Conservation (phyloP, 2,329 filamentous ascomycete species). For the Pseudocercospora crystallina region DNA sequence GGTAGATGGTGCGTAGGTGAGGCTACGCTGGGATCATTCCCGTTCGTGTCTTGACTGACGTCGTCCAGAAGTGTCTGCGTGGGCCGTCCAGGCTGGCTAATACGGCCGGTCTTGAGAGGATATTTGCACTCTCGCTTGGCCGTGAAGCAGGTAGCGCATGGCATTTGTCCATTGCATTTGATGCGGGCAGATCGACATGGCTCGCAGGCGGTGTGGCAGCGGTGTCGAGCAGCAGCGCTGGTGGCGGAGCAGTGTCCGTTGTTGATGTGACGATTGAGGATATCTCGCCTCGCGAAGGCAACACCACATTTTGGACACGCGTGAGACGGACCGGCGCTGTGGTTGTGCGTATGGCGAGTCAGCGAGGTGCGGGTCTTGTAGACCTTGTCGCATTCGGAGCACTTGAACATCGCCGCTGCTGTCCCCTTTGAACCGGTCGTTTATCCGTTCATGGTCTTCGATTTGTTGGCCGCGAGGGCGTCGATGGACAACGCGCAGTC, state of each 20-base stretch:
- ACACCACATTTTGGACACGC: constrained; percentile 17
- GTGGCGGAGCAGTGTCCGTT: constrained; percentile 14
- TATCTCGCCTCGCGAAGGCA: constrained; percentile 18
- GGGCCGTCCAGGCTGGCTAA: constrained; percentile 15
- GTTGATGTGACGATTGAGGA: constrained; percentile 17
- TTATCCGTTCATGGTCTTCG: too few relatives aligned
- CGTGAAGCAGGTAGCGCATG: constrained; percentile 14
- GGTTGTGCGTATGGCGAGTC: constrained; percentile 21
- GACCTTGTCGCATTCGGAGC: constrained; percentile 17
- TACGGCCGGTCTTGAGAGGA: constrained; percentile 13
- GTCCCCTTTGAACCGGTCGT: too few relatives aligned
- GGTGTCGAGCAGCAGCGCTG: constrained; percentile 5
- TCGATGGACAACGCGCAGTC: too few relatives aligned
- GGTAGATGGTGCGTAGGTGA: not conserved
- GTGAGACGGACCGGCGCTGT: constrained; percentile 10
- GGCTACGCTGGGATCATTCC: not conserved
- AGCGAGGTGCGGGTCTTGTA: constrained; percentile 20
- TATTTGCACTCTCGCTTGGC: constrained; percentile 16
- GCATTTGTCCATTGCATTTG: constrained; percentile 19
- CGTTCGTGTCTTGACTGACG: too few relatives aligned
- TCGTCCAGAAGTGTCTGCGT: not conserved
- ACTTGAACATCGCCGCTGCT: constrained; percentile 12
- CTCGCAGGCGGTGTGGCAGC: constrained; percentile 21
- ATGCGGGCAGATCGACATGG: constrained; percentile 16
- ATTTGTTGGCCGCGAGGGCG: too few relatives aligned